These are phyloP conservation scores for Chlamydomonas schloesseri DNA, from an alignment of 139 green algal genomes.

Conservation along the genomic window DNA sequence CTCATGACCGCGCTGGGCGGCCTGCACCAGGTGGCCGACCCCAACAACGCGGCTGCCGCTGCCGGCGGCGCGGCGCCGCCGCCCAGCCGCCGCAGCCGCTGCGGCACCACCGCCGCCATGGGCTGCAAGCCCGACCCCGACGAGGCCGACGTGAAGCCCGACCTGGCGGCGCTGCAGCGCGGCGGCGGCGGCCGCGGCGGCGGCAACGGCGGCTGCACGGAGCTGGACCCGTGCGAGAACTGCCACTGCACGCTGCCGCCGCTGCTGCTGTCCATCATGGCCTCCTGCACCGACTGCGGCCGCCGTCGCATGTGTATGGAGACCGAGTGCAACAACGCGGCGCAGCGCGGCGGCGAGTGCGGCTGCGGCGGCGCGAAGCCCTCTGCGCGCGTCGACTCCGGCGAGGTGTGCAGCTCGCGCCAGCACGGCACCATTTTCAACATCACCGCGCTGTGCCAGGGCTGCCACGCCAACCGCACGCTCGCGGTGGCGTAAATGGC, in stretches of 20 bases:
- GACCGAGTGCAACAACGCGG: background rate
- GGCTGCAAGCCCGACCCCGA: slow-evolving; percentile 12
- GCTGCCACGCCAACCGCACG: slow-evolving; percentile 61
- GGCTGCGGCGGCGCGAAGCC: background rate
- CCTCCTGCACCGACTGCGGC: slow-evolving; percentile 61
- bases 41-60: background rate
- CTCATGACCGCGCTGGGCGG: slow-evolving; percentile 44
- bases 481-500: slow-evolving; percentile 16
- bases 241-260: slow-evolving; percentile 68
- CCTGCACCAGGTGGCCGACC: slow-evolving; percentile 19
- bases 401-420: slow-evolving; percentile 36
- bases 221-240: slow-evolving; percentile 62
- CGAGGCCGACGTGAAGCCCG: slow-evolving; percentile 28
- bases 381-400: background rate
- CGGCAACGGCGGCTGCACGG: background rate
- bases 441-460: slow-evolving; percentile 70
- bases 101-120: background rate
- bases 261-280: slow-evolving; percentile 67
- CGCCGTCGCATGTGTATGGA: slow-evolving; percentile 50
- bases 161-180: background rate
- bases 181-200: background rate
- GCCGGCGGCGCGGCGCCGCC: background rate
- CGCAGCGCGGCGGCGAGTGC: background rate
- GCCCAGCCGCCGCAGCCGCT: slow-evolving; percentile 7
- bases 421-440: slow-evolving; percentile 54